phyloP scores from a whole-genome alignment of 352 stramenopile species.

The Aphanomyces cochlioides region DNA sequence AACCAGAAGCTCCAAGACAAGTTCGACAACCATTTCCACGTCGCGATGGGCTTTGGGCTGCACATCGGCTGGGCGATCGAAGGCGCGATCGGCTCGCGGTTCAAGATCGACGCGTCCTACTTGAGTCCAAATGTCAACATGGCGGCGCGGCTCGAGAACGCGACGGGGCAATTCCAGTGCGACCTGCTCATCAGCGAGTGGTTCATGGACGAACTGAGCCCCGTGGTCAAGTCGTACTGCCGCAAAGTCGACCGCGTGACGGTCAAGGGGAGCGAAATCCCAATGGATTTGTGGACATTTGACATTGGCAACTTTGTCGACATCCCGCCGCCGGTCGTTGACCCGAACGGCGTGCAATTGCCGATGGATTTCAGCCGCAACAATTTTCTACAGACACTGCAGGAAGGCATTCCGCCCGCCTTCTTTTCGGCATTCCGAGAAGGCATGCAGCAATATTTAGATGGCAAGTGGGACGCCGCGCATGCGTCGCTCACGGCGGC shows the following conservation, averaged over 20 bases:
- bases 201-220: slow-evolving; percentile 92
- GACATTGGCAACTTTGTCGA: slow-evolving; percentile 84
- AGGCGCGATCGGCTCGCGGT: slow-evolving; percentile 94
- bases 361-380: slow-evolving; percentile 75
- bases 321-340: slow-evolving; percentile 53
- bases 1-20: slow-evolving; percentile 74
- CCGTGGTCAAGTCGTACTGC: slow-evolving; percentile 77
- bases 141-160: slow-evolving; percentile 93
- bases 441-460: slow-evolving; percentile 91
- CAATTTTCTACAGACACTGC: slow-evolving; percentile 63
- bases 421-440: slow-evolving; percentile 91
- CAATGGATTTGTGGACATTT: slow-evolving; percentile 93
- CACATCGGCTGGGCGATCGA: slow-evolving; percentile 99
- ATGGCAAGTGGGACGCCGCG: slow-evolving; percentile 87
- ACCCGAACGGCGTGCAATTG: slow-evolving; percentile 65
- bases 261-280: slow-evolving; percentile 95
- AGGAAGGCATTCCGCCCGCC: slow-evolving; percentile 70
- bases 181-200: slow-evolving; percentile 93
- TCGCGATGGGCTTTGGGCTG: slow-evolving; percentile 95
- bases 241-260: slow-evolving; percentile 94
- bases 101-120: slow-evolving; percentile 99
- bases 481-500: slow-evolving; percentile 77
- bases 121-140: slow-evolving; percentile 98
- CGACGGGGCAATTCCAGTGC: slow-evolving; percentile 94
- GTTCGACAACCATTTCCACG: slow-evolving; percentile 86